A percentile compares a stretch with the other conserved stretches of the same genome.
These are phyloP conservation scores for Volvox carteri DNA, from an alignment of 163 green algal genomes.

Conservation along the genomic window DNA sequence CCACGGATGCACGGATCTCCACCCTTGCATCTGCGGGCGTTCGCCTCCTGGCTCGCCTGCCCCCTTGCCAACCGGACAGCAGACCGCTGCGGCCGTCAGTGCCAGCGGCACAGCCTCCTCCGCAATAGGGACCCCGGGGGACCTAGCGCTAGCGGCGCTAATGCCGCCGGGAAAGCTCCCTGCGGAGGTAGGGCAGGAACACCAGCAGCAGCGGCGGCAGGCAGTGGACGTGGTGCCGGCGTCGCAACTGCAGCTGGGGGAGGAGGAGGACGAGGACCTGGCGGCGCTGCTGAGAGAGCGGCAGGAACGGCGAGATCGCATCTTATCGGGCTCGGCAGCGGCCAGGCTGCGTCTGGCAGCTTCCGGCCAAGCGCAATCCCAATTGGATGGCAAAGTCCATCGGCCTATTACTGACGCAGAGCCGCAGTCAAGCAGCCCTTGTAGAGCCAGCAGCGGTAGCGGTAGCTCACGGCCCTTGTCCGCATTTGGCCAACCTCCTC, in stretches of 20 bases:
- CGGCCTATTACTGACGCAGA: background rate
- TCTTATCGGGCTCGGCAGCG: background rate
- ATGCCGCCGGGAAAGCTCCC: background rate
- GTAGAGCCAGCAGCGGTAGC: background rate
- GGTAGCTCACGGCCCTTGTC: conserved; percentile 3
- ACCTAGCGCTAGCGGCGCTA: background rate
- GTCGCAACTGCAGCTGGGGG: background rate
- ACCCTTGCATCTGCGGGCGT: too few relatives aligned
- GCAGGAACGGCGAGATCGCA: conserved; percentile 3
- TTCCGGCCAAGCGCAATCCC: background rate
- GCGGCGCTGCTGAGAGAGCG: conserved; percentile 25
- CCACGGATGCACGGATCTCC: too few relatives aligned
- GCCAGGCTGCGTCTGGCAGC: background rate
- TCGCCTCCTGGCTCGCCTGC: too few relatives aligned
- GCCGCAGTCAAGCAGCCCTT: background rate
- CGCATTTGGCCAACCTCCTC: background rate
- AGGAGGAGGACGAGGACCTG: conserved; percentile 37
- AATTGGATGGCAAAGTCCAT: background rate
- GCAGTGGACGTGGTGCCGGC: background rate
- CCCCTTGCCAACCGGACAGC: too few relatives aligned
- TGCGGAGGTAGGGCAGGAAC: background rate
- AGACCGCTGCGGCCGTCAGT: too few relatives aligned
- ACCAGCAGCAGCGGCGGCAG: background rate
- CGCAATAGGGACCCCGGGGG: too few relatives aligned
- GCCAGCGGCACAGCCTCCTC: background rate